Evolutionary conservation across 805 yeast genomes (phyloP), one percentile per base, ranked within the genome.

Genomic region (Kazachstania africana): DNA sequence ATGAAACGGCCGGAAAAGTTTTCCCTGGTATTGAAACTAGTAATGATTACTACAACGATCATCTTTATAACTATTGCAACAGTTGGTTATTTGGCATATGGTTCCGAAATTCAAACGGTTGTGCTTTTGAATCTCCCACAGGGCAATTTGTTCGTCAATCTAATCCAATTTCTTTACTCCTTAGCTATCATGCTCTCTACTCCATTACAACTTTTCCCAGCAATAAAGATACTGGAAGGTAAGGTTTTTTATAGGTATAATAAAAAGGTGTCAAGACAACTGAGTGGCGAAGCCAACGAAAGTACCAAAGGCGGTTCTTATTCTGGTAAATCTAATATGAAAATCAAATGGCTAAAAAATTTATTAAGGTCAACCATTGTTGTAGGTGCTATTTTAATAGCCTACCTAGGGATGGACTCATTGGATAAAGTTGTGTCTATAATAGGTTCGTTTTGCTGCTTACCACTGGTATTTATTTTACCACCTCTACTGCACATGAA

Each of bases 401-500:
- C 91, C 0, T 69, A 72, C 38, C 63, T 64, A 38, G 88, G 88
- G 0, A 78, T 85, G 1, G 62, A 68, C 35, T 71, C 78, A 44
- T 57, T 81, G 38, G 91, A 81, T 49, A 65, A 62, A 39, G 78
- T 81, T 56, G 88, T 81, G 8, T 75, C 87, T 3, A 74, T 81
- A 47, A 79, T 81, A 32, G 93, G 93, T 3, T 78, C 85, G 32
- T 77, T 81, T 58, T 87, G 88, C 1, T 81, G 93, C 47, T 78
- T 81, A 34, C 93, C 93, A 2, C 65, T 81, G 59, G 91, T 81
- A 4, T 81, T 81, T 58, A 75, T 81, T 73, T 79, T 80, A 46
- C 91, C 93, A 6, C 91, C 93, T 12, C 63, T 81, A 65, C 58
- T 81, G 32, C 91, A 81, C 46, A 61, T 72, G 33, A 67, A 61